These are phyloP conservation scores for Aspergillus diversus DNA, from an alignment of 495 filamentous ascomycete species.

Conservation along the genomic window DNA sequence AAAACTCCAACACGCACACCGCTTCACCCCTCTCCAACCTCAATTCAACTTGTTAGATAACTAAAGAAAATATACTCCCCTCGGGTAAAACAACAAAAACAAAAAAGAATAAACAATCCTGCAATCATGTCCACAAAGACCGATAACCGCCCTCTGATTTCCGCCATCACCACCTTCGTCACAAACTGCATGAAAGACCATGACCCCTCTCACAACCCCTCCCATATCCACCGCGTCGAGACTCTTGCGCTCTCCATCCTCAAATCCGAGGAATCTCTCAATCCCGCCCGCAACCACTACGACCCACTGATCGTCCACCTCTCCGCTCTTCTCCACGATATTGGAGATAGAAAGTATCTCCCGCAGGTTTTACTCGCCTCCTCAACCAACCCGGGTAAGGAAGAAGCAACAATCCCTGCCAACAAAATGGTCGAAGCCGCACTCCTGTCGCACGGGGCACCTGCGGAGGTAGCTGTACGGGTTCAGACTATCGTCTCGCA, in stretches of 20 bases:
- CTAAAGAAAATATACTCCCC: not conserved
- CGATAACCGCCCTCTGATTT: constrained; percentile 26
- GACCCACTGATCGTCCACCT: constrained; percentile 66
- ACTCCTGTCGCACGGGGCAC: constrained; percentile 59
- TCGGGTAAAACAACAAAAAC: not conserved
- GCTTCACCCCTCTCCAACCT: not conserved
- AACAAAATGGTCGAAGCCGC: constrained; percentile 59
- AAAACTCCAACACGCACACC: too few species aligned
- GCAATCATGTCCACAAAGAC: not conserved
- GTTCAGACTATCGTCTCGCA: constrained; percentile 71
- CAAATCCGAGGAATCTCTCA: constrained; percentile 37
- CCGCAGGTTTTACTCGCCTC: not conserved
- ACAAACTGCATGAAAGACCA: constrained; percentile 75
- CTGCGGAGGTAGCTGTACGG: constrained; percentile 56
- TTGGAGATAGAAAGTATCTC: constrained; percentile 84
- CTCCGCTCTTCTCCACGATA: constrained; percentile 81
- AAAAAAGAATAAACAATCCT: not conserved
- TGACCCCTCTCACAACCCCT: constrained; percentile 85
- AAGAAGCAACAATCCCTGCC: constrained; percentile 37
- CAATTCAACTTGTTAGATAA: not conserved
- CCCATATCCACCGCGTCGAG: constrained; percentile 80
- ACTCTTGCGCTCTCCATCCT: constrained; percentile 67
- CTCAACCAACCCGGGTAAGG: not conserved
- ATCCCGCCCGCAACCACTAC: constrained; percentile 25
- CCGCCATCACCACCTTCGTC: constrained; percentile 59